Evolutionary conservation across 2,329 filamentous ascomycete species (phyloP), one percentile per base, ranked within the genome.

Genomic region (Xylariaceae sp.): DNA sequence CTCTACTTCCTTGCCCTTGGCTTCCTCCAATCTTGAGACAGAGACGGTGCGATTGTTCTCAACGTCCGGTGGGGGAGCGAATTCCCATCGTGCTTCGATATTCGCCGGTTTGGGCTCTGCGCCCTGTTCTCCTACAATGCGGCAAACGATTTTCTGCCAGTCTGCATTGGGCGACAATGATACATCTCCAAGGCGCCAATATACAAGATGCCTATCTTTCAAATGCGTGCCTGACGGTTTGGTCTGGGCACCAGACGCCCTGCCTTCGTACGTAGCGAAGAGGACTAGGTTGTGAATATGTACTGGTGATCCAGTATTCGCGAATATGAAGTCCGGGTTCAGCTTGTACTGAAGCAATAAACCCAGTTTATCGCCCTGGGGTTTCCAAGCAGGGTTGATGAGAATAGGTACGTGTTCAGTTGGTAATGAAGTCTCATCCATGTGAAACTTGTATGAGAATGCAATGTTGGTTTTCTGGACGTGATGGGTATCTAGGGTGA

Each of bases 391-490:
- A 3, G 90, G 87, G 17, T 81, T 83, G 42, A 96, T 74, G 14
- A 88, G 73, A 12, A 97, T 74, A 0, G 92, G 91, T 11, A 87
- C 86, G 61, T 89, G 85, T 4, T 73, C 66, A 6, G 71, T 72
- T 5, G 80, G 70, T 2, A 70, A 58, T 1, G 71, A 56, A 5
- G 71, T 61, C 16, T 82, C 77, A 31, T 91, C 85, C 31, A 89
- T 72, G 60, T 94, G 89, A 11, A 97, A 77, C 63, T 92, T 89
- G 70, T 97, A 99, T 54, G 94, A 96, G 75, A 99, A 97, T 7
- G 88, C 93, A 6, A 93, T 85, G 0, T 87, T 81, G 1, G 89
- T 86, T 62, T 86, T 84, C 61, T 84, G 78, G 55, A 97, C 81
- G 66, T 86, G 84, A 13, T 84, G 78, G 6, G 94, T 73, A 56